Base-by-base conservation (phyloP, 176 grass and related monocot species). In the Zea luxurians region DNA sequence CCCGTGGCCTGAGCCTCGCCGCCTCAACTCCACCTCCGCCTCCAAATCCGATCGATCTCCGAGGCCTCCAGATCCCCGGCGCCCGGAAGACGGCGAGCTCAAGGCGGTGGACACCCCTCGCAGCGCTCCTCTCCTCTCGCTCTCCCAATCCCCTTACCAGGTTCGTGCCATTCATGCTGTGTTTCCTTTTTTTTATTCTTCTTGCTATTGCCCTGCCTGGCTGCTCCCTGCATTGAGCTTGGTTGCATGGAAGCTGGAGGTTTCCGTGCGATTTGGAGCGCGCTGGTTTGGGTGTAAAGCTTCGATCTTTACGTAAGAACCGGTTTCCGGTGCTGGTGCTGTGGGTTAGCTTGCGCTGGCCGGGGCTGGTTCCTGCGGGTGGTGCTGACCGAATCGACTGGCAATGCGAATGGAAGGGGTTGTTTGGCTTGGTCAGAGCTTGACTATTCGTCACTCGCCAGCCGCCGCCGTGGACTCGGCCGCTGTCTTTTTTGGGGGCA, bases 381-480 rank as follows among this genome's bases (percentile, higher is more conserved):
- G 38, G 55, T 2, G 75, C 21, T 65, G 62, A 48, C 82, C 79
- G 76, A 71, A 84, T 88, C 64, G 70, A 79, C 64, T 38, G 63
- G 43, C 4, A 74, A 82, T 76, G 73, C 2, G 37, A n/a, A n/a
- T n/a, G n/a, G n/a, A n/a, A n/a, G n/a, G n/a, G n/a, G 41, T 42
- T 12, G 80, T 50, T 80, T 77, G 65, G 64, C 53, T 55, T 69
- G 76, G 84, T 83, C 78, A 76, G 53, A 78, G 53, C 77, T 84
- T 78, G 85, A 91, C 84, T 84, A 81, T 74, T 27, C 27, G 27
- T 27, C 27, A 27, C 27, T 84, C 71, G 12, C 70, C 11, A 70
- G 86, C 76, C 52, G 52, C 84, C 76, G 5, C 21, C 9, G 43
- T 84, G 64, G 76, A 80, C 71, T 84, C 3, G 2, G 8, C 6